Evolutionary conservation across 257 asterid species (phyloP).

Genomic region (Cynanchum wilfordii): DNA sequence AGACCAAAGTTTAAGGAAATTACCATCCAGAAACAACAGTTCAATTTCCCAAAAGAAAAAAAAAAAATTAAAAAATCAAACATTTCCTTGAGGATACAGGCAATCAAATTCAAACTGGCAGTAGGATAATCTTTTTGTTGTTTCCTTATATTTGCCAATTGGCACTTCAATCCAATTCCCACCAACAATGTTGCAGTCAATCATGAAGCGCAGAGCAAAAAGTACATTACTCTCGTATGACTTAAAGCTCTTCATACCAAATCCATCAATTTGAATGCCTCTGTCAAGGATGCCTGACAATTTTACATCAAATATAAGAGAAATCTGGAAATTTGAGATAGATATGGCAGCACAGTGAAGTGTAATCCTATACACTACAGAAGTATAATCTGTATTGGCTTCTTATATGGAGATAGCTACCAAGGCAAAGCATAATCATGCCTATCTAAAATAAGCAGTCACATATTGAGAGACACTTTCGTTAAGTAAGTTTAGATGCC

Average conservation of each 20-base stretch:
- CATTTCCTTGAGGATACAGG: slow-evolving; percentile 64
- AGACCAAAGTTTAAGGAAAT: slow-evolving; percentile 40
- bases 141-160: slow-evolving; percentile 63
- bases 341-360: neutral
- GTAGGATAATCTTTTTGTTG: slow-evolving; percentile 52
- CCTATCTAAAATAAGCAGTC: neutral
- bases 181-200: slow-evolving; percentile 88
- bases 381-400: neutral
- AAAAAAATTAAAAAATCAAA: neutral
- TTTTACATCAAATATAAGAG: neutral
- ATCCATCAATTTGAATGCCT: slow-evolving; percentile 91
- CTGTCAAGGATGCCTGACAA: slow-evolving; percentile 87
- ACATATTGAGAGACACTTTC: neutral
- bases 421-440: neutral
- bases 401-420: neutral
- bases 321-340: neutral
- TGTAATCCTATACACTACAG: neutral
- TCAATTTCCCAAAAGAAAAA: neutral
- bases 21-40: slow-evolving; percentile 9
- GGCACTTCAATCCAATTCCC: slow-evolving; percentile 98
- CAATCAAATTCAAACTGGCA: slow-evolving; percentile 91
- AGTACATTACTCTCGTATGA: slow-evolving; percentile 95
- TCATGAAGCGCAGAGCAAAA: slow-evolving; percentile 98
- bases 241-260: slow-evolving; percentile 76
- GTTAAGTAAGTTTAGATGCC: neutral